Conservation (phyloP, 2,329 filamentous ascomycete genomes). For the Hypoxylon sp. region DNA sequence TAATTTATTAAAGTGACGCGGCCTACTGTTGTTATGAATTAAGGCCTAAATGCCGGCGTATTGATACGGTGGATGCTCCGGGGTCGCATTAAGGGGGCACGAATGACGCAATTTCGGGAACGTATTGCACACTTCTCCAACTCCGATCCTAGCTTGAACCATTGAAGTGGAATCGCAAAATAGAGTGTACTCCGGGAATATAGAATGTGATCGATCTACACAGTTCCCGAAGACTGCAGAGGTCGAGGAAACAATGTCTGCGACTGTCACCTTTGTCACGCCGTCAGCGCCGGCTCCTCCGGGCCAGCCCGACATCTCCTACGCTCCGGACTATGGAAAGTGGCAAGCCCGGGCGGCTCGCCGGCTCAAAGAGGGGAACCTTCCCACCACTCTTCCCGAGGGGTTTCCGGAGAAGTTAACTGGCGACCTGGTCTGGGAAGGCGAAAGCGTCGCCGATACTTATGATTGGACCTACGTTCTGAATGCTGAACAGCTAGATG, state of each 20-base stretch:
- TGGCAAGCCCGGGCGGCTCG: constrained; percentile 66
- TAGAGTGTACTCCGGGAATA: background rate
- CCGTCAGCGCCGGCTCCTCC: constrained; percentile 50
- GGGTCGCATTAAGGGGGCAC: constrained; percentile 25
- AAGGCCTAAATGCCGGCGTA: background rate
- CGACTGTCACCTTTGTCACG: constrained; percentile 48
- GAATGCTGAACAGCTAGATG: constrained; percentile 62
- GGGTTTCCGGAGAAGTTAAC: constrained; percentile 66
- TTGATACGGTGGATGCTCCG: background rate
- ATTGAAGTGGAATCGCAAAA: background rate
- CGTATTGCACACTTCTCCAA: constrained; percentile 41
- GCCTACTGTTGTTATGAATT: background rate
- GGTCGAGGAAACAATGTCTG: constrained; percentile 22
- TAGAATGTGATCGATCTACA: background rate
- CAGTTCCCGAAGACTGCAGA: background rate
- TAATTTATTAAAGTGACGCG: background rate
- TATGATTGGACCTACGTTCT: constrained; percentile 70
- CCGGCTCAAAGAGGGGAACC: constrained; percentile 59
- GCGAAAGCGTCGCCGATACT: constrained; percentile 61
- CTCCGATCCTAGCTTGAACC: background rate
- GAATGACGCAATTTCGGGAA: constrained; percentile 49
- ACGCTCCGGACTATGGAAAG: constrained; percentile 68
- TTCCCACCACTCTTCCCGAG: constrained; percentile 60
- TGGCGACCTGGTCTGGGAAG: constrained; percentile 71
- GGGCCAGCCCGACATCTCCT: constrained; percentile 72